A percentile compares a stretch with the other conserved stretches of the same genome.
phyloP scores from a whole-genome alignment of 2,329 filamentous ascomycete genomes.

The Penicillium sp. region DNA sequence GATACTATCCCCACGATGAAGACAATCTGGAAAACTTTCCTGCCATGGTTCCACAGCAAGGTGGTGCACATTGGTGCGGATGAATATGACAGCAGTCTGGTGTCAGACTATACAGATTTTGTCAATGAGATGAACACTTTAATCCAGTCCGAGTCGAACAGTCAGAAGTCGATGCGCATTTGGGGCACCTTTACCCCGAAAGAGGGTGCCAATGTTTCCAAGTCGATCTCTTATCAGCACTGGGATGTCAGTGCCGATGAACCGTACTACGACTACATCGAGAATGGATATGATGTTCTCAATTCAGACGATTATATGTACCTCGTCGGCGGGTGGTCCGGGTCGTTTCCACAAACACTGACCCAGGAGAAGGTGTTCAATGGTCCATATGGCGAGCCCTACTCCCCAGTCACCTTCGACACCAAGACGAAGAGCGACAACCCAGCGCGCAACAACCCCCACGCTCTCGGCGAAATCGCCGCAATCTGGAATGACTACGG shows the following conservation, averaged over 20 bases:
- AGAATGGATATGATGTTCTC: constrained; percentile 50
- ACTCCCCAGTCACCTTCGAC: constrained; percentile 51
- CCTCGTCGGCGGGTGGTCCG: constrained; percentile 49
- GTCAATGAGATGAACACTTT: constrained; percentile 53
- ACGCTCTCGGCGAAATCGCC: constrained; percentile 47
- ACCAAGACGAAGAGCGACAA: constrained; percentile 48
- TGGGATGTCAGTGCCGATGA: constrained; percentile 54
- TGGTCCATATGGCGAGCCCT: constrained; percentile 44
- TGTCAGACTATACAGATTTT: constrained; percentile 50
- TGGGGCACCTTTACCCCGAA: constrained; percentile 55
- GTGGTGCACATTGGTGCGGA: constrained; percentile 56
- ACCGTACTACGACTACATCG: constrained; percentile 48
- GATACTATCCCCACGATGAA: constrained; percentile 53
- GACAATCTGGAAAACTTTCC: constrained; percentile 50
- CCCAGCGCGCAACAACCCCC: constrained; percentile 38
- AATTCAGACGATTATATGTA: constrained; percentile 55
- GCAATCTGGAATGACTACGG: constrained; percentile 56
- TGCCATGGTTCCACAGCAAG: constrained; percentile 56
- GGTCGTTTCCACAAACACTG: constrained; percentile 39
- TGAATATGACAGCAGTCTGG: constrained; percentile 49
- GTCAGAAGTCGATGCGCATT: constrained; percentile 48
- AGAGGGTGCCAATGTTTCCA: constrained; percentile 41
- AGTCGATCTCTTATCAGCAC: constrained; percentile 51
- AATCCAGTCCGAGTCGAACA: constrained; percentile 33
- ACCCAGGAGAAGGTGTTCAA: constrained; percentile 48